Percentiles rank a stretch among this genome's conserved stretches.
Conservation (phyloP, 371 early-diverging fungal species). For the Haplosporangium sp. region DNA sequence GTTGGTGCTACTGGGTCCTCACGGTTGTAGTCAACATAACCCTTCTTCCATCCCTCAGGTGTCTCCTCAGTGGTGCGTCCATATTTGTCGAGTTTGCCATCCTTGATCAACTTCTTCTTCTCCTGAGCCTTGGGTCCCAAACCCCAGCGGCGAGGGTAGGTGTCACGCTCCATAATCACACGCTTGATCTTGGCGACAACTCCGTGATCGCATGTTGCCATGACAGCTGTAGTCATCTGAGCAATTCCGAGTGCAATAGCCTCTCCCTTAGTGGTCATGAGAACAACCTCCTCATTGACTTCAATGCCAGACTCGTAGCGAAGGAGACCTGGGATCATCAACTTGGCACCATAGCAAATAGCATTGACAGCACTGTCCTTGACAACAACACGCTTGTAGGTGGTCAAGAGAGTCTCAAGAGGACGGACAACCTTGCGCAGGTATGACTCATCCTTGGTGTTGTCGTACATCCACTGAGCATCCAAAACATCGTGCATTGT, state of each 20-base stretch:
- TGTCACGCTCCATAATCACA: slow-evolving; percentile 99
- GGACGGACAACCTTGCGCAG: slow-evolving; percentile 97
- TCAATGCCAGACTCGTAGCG: slow-evolving; percentile 98
- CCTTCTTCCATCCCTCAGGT: slow-evolving; percentile 79
- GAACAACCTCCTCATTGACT: slow-evolving; percentile 94
- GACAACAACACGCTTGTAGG: slow-evolving; percentile 98
- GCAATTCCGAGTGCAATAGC: slow-evolving; percentile 98
- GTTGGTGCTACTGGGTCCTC: slow-evolving; percentile 53
- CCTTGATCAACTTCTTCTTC: slow-evolving; percentile 97
- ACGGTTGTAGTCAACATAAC: slow-evolving; percentile 74
- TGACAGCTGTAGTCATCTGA: slow-evolving; percentile 96
- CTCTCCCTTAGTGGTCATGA: slow-evolving; percentile 99
- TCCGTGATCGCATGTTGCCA: slow-evolving; percentile 94
- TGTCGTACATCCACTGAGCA: slow-evolving; percentile 98
- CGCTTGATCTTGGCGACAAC: slow-evolving; percentile 99
- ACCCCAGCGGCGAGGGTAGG: slow-evolving; percentile 98
- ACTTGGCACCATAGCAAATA: slow-evolving; percentile 99
- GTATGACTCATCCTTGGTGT: slow-evolving; percentile 94
- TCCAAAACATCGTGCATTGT: slow-evolving; percentile 99
- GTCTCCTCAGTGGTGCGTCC: slow-evolving; percentile 90
- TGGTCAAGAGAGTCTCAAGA: slow-evolving; percentile 94
- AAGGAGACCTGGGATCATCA: slow-evolving; percentile 98
- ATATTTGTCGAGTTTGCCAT: slow-evolving; percentile 97
- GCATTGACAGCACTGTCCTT: slow-evolving; percentile 99
- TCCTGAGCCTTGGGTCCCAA: slow-evolving; percentile 94